These are phyloP conservation scores for Musa balbisiana DNA, from an alignment of 202 grass and related monocot genomes.

Conservation along the genomic window DNA sequence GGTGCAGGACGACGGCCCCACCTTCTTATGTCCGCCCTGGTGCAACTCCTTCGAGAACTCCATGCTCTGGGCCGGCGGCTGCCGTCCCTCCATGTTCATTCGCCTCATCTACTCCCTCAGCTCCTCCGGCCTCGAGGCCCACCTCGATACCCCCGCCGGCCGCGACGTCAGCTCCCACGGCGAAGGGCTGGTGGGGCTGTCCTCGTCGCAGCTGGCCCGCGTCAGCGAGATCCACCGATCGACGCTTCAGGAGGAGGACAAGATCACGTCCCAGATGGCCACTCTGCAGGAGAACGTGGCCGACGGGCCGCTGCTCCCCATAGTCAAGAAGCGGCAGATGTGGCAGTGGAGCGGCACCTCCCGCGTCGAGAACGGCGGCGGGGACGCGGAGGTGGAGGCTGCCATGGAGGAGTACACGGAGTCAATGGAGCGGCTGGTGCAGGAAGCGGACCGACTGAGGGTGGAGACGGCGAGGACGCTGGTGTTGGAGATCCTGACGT, in stretches of 20 bases:
- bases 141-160: not conserved
- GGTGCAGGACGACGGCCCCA: slow-evolving; percentile 32
- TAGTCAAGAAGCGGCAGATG: slow-evolving; percentile 22
- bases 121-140: slow-evolving; percentile 43
- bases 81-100: slow-evolving; percentile 55
- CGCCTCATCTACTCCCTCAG: slow-evolving; percentile 61
- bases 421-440: not conserved
- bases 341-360: not conserved
- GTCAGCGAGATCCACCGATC: slow-evolving; percentile 52
- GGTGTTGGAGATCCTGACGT: slow-evolving; percentile 1
- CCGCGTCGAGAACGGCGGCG: not conserved
- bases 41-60: slow-evolving; percentile 70
- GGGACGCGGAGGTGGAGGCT: slow-evolving; percentile 29
- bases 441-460: slow-evolving; percentile 5
- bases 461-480: not conserved
- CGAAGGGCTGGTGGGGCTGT: slow-evolving; percentile 27
- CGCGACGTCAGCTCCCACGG: not conserved
- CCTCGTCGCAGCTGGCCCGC: slow-evolving; percentile 32
- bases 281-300: slow-evolving; percentile 68
- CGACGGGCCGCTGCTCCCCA: slow-evolving; percentile 53
- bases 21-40: slow-evolving; percentile 60
- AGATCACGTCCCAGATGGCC: slow-evolving; percentile 37
- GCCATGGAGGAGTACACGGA: slow-evolving; percentile 18
- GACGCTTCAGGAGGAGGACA: slow-evolving; percentile 37
- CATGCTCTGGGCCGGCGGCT: slow-evolving; percentile 57